Base-by-base conservation (phyloP, 2,329 filamentous ascomycete genomes). In the Scytalidium lignicola region DNA sequence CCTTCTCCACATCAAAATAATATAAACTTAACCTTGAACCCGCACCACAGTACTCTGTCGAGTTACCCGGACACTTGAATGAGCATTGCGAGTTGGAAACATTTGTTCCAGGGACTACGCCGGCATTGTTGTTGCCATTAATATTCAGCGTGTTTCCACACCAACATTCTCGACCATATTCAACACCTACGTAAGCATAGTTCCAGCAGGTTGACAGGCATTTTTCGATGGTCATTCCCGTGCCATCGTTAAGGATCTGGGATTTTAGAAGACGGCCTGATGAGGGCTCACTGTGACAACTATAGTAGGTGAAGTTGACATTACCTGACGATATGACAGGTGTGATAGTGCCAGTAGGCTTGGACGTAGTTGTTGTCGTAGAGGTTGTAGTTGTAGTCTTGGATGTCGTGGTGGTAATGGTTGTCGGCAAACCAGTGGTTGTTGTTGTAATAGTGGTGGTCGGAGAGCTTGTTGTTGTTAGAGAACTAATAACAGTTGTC, bases 141-240 rank as follows among this genome's bases (percentile, higher is more conserved):
- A 48, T 32, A 22, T 53, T 56, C 12, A 62, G 41, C 0, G 48
- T 47, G 44, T 68, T 59, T 15, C 65, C 67, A 44, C 70, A 73
- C 59, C 67, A 71, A 58, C 72, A 74, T 53, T 72, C 64, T 0
- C 59, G 56, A 7, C 67, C 67, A 48, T 67, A 67, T 57, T 70
- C 67, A 17, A 70, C 56, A 2, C 69, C 70, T 5, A 65, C 66
- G 49, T 66, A 70, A 12, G 53, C 48, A 55, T 63, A 67, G 17
- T 55, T 52, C 46, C 53, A 56, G 60, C 65, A 68, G 42, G 51
- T 49, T 7, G 50, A 23, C 1, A 67, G 59, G 50, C 67, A 69
- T 22, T 49, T 50, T 13, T 57, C 54, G 15, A 66, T 57, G 0
- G 63, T 67, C 62, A 69, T 67, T 22, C 15, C n/a, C n/a, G 56